Percentiles rank a stretch among this genome's conserved stretches.
These are phyloP conservation scores for Centella asiatica DNA, from an alignment of 129 eudicot species.

Conservation along the genomic window DNA sequence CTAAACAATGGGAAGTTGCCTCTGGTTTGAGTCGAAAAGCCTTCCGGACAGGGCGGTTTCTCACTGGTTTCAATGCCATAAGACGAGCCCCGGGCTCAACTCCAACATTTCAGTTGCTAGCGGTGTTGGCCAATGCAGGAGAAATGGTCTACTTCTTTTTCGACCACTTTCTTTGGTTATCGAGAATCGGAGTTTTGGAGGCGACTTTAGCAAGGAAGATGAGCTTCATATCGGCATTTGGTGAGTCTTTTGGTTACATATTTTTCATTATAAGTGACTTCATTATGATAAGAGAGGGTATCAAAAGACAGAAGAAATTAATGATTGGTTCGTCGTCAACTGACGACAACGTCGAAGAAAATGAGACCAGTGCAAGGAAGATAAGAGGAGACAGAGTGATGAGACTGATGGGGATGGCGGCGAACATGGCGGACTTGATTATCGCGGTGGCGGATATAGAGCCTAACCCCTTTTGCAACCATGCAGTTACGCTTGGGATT, in stretches of 20 bases:
- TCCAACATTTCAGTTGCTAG: conserved; percentile 36
- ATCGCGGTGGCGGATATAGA: conserved; percentile 90
- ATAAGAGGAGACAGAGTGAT: conserved; percentile 73
- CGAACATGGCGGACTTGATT: conserved; percentile 78
- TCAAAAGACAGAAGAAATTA: conserved; percentile 35
- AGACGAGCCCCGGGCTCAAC: conserved; percentile 63
- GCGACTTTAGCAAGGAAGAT: conserved; percentile 57
- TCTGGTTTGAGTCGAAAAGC: conserved; percentile 96
- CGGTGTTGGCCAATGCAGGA: conserved; percentile 73
- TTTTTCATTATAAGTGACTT: conserved; percentile 65
- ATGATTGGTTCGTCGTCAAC: neutral
- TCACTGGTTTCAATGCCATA: conserved; percentile 80
- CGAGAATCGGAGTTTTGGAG: conserved; percentile 70
- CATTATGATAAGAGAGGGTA: conserved; percentile 60
- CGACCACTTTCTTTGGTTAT: conserved; percentile 84
- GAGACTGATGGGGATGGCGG: conserved; percentile 95
- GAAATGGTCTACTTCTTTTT: conserved; percentile 99
- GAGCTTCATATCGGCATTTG: conserved; percentile 96
- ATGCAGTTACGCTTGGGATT: conserved; percentile 78
- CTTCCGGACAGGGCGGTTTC: conserved; percentile 78
- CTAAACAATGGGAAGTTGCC: conserved; percentile 91
- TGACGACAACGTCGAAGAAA: conserved; percentile 15
- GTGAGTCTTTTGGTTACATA: conserved; percentile 87
- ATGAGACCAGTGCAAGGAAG: conserved; percentile 20
- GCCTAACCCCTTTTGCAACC: conserved; percentile 86